These are phyloP conservation scores for Eutrema heterophyllum DNA, from an alignment of 345 rosid species.

Conservation along the genomic window DNA sequence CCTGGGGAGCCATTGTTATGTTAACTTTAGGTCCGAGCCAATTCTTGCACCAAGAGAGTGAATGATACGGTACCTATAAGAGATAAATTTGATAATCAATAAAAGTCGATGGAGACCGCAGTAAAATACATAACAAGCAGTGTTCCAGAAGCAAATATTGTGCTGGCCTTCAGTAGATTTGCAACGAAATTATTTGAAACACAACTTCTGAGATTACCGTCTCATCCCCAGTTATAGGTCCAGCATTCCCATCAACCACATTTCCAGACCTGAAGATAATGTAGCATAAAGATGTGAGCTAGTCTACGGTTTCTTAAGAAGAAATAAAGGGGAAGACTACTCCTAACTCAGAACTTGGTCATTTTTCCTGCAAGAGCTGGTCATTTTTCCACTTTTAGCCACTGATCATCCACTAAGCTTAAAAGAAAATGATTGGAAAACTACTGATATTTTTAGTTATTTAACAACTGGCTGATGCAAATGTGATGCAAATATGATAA, in stretches of 20 bases:
- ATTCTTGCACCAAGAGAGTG: conserved; percentile 94
- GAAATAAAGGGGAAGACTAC: neutral
- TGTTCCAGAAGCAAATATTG: neutral
- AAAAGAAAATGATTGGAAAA: neutral
- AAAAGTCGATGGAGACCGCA: neutral
- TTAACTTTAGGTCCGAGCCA: conserved; percentile 94
- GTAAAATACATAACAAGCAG: neutral
- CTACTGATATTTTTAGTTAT: neutral
- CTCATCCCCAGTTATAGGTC: conserved; percentile 87
- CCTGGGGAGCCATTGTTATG: conserved; percentile 97
- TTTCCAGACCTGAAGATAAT: conserved; percentile 74
- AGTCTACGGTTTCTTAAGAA: neutral
- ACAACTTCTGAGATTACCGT: conserved; percentile 50
- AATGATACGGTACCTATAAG: conserved; percentile 84
- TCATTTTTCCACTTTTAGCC: neutral
- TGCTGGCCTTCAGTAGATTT: neutral
- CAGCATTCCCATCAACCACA: conserved; percentile 86
- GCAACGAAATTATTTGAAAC: conserved; percentile 2
- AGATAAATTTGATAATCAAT: neutral
- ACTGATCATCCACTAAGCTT: neutral
- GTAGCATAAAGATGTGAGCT: conserved; percentile 15
- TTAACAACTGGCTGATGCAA: neutral
- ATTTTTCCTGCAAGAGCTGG: neutral
- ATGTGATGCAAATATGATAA: conserved; percentile 4
- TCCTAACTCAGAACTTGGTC: neutral